phyloP scores from a whole-genome alignment of 305 asterid genomes.

The Striga hermonthica region DNA sequence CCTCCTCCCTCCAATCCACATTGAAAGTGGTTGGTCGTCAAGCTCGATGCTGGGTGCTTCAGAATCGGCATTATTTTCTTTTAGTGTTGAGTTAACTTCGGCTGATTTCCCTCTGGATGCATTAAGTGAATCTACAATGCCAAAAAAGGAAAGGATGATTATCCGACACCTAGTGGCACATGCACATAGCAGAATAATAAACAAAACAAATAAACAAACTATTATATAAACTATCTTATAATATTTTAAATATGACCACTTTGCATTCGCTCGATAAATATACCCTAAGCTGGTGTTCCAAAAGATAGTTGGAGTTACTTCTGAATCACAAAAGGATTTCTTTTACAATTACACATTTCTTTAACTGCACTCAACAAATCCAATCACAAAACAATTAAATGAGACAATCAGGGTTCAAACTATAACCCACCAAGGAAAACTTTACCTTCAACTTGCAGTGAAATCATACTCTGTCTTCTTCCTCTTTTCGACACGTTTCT shows the following conservation, averaged over 20 bases:
- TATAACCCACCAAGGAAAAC: slow-evolving; percentile 8
- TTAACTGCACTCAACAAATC: not conserved
- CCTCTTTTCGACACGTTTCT: slow-evolving; percentile 44
- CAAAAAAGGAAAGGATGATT: slow-evolving; percentile 24
- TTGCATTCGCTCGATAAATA: not conserved
- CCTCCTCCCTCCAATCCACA: slow-evolving; percentile 61
- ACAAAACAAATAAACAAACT: no score
- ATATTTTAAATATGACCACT: not conserved
- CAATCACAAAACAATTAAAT: not conserved
- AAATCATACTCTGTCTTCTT: slow-evolving; percentile 32
- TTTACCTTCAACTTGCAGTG: slow-evolving; percentile 46
- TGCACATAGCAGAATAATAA: no score
- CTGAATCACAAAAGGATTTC: not conserved
- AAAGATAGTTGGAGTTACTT: not conserved
- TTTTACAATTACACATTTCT: not conserved
- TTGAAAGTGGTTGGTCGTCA: slow-evolving; percentile 72
- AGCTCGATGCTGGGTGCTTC: slow-evolving; percentile 40
- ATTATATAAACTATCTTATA: not conserved
- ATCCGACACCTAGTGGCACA: not conserved
- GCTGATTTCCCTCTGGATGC: slow-evolving; percentile 35
- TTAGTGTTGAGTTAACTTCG: slow-evolving; percentile 30
- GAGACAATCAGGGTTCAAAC: slow-evolving; percentile 22
- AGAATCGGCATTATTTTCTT: slow-evolving; percentile 28
- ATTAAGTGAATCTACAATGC: slow-evolving; percentile 40
- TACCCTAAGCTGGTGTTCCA: not conserved